Evolutionary conservation across 2,329 filamentous ascomycete genomes (phyloP).

Genomic region (Trichoderma aggressivum): DNA sequence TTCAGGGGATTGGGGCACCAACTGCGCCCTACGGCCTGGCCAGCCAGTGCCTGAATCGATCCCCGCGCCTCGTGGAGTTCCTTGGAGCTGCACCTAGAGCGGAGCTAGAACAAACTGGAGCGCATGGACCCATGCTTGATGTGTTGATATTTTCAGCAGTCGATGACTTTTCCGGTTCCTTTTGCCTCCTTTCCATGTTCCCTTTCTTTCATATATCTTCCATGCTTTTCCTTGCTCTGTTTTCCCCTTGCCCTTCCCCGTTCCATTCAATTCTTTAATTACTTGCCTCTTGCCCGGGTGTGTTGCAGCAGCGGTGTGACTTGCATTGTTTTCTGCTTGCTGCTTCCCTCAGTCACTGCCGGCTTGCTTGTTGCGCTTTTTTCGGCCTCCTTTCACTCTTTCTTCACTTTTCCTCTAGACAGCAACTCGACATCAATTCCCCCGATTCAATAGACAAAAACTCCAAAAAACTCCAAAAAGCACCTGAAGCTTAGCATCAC

Average conservation of each 20-base stretch:
- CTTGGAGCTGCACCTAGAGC: constrained; percentile 7
- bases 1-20: not conserved
- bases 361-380: not conserved
- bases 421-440: not conserved
- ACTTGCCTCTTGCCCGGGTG: not conserved
- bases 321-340: not conserved
- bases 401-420: not conserved
- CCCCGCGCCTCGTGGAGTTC: constrained; percentile 8
- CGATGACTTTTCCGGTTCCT: not conserved
- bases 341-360: not conserved
- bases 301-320: not conserved
- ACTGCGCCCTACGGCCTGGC: constrained; percentile 1
- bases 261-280: not conserved
- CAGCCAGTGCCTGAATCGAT: constrained; percentile 1
- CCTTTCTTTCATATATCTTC: not conserved
- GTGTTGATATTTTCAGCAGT: constrained; percentile 6
- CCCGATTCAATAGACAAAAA: not conserved
- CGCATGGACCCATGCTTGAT: not conserved
- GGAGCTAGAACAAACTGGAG: not conserved
- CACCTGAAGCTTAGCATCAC: not conserved
- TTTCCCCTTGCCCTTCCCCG: not conserved
- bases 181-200: not conserved
- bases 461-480: not conserved
- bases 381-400: not conserved
- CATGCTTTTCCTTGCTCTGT: not conserved